Evolutionary conservation across 2,329 filamentous ascomycete species (phyloP).

Genomic region (Emericellopsis atlantica): DNA sequence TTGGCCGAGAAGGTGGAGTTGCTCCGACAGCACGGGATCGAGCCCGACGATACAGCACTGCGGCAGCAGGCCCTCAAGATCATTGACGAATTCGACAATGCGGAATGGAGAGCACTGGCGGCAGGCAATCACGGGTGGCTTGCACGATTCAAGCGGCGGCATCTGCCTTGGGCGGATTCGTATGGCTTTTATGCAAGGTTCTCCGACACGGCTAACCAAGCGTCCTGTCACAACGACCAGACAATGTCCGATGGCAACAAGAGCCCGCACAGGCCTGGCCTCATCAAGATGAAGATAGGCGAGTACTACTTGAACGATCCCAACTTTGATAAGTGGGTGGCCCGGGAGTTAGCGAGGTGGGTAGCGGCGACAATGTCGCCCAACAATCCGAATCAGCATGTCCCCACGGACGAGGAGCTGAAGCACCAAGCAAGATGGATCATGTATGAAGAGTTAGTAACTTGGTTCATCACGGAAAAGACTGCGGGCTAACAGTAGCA

Average conservation of each 20-base stretch:
- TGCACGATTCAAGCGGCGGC: constrained; percentile 8
- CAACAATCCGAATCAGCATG: constrained; percentile 13
- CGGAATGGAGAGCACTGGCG: constrained; percentile 6
- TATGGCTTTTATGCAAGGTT: background rate
- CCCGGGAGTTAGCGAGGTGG: constrained; percentile 9
- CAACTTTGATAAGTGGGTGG: constrained; percentile 11
- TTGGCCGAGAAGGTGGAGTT: constrained; percentile 6
- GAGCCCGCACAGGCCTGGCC: background rate
- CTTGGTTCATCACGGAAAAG: background rate
- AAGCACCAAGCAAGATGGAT: constrained; percentile 19
- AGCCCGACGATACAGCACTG: constrained; percentile 8
- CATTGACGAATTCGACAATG: constrained; percentile 7
- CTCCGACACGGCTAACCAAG: background rate
- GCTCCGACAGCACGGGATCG: constrained; percentile 7
- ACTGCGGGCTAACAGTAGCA: background rate
- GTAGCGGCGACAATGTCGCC: constrained; percentile 15
- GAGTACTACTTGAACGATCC: constrained; percentile 11
- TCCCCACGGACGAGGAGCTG: constrained; percentile 21
- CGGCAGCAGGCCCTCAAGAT: constrained; percentile 9
- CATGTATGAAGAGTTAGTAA: constrained; percentile 14
- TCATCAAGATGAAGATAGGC: constrained; percentile 1
- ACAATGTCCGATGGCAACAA: background rate
- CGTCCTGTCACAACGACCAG: background rate
- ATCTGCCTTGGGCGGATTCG: constrained; percentile 6
- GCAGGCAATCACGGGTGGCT: constrained; percentile 11